Conservation (phyloP, 1,284 basidiomycete species). For the Laetiporus sulphureus region DNA sequence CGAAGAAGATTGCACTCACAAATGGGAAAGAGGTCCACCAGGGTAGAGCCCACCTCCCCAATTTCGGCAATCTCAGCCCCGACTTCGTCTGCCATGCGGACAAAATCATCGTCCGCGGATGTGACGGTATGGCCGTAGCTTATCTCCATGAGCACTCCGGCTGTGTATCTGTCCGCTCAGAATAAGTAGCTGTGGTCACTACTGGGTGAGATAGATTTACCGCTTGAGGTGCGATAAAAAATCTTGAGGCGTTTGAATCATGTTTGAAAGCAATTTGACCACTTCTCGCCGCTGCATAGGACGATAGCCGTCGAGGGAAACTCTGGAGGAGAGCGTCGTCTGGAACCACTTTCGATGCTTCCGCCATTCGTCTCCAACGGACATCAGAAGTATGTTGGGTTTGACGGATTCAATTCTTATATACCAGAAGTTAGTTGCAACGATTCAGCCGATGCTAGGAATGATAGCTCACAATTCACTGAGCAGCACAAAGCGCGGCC, state of each 20-base stretch:
- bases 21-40: conserved; percentile 16
- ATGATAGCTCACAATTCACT: no score
- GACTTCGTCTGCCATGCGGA: conserved; percentile 12
- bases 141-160: conserved; percentile 10
- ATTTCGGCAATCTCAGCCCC: conserved; percentile 6
- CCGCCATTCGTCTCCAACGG: conserved; percentile 22
- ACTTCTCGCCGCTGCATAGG: conserved; percentile 22
- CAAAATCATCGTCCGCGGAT: conserved; percentile 8
- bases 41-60: conserved; percentile 11
- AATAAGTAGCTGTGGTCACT: neutral
- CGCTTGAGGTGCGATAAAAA: conserved; percentile 19
- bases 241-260: conserved; percentile 17
- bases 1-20: conserved; percentile 8
- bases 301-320: conserved; percentile 16
- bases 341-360: conserved; percentile 26
- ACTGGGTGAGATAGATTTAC: conserved; percentile 8
- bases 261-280: conserved; percentile 18
- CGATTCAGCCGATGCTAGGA: no score
- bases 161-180: conserved; percentile 7
- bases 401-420: no score
- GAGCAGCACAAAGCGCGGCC: no score
- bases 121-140: conserved; percentile 13
- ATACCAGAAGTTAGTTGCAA: no score
- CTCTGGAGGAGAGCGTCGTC: conserved; percentile 19
- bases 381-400: conserved; percentile 19